Percentiles rank a stretch among this genome's conserved stretches.
phyloP scores from a whole-genome alignment of 2,329 filamentous ascomycete species.

The Harringtonia lauricola region DNA sequence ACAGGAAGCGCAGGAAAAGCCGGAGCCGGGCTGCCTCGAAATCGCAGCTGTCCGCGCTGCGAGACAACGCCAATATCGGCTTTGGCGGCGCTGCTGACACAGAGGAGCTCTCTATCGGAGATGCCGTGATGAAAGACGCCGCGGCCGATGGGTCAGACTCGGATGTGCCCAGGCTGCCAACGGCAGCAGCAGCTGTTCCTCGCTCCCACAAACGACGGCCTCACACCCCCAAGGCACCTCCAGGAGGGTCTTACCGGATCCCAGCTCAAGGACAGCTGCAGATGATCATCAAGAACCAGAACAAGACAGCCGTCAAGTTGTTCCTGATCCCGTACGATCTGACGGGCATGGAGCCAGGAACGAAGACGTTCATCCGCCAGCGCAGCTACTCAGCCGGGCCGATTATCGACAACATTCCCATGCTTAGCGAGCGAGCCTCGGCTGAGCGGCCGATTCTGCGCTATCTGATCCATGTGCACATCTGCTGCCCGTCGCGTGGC shows the following conservation, averaged over 20 bases:
- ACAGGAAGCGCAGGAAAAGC: constrained; percentile 33
- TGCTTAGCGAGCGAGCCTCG: constrained; percentile 15
- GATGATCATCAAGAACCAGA: constrained; percentile 95
- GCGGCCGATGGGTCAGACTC: constrained; percentile 13
- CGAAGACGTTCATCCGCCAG: constrained; percentile 93
- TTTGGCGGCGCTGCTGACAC: not conserved
- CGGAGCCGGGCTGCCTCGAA: constrained; percentile 24
- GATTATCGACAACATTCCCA: constrained; percentile 52
- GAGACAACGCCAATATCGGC: no score
- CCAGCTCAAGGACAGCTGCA: constrained; percentile 90
- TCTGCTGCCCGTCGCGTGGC: constrained; percentile 75
- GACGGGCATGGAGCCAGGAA: constrained; percentile 81
- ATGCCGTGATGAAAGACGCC: constrained; percentile 9
- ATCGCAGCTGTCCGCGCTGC: no score
- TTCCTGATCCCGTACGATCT: constrained; percentile 92
- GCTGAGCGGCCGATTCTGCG: constrained; percentile 61
- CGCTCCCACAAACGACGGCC: constrained; percentile 40
- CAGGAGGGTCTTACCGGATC: constrained; percentile 86
- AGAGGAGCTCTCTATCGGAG: not conserved
- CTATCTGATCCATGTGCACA: constrained; percentile 86
- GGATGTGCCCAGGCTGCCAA: constrained; percentile 4
- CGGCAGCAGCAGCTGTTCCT: not conserved
- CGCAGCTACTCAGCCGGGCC: constrained; percentile 84
- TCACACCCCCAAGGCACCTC: constrained; percentile 46
- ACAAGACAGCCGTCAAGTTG: constrained; percentile 94